These are phyloP conservation scores for Rhizopogon roseolus DNA, from an alignment of 768 basidiomycete species.

Conservation along the genomic window DNA sequence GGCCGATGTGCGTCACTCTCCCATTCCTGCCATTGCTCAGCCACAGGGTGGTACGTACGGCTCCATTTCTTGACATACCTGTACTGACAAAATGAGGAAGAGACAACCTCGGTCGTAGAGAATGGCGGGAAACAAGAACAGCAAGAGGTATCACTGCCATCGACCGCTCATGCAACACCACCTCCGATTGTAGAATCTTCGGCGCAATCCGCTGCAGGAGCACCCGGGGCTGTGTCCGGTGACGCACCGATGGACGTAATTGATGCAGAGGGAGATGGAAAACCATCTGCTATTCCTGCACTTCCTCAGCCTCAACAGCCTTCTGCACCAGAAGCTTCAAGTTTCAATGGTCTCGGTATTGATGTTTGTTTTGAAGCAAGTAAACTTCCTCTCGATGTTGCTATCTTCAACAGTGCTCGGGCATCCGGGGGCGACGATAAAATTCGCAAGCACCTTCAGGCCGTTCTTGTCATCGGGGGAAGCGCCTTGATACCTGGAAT, in stretches of 20 bases:
- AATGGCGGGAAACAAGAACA: slow-evolving; percentile 28
- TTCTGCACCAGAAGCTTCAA: slow-evolving; percentile 21
- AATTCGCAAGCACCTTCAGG: slow-evolving; percentile 83
- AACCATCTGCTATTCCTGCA: slow-evolving; percentile 22
- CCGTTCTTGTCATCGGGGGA: slow-evolving; percentile 85
- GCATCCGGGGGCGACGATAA: slow-evolving; percentile 86
- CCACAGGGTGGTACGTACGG: slow-evolving; percentile 21
- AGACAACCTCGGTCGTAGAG: slow-evolving; percentile 18
- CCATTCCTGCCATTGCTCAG: slow-evolving; percentile 17
- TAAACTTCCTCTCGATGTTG: slow-evolving; percentile 88
- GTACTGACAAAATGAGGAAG: slow-evolving; percentile 8
- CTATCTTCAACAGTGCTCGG: slow-evolving; percentile 88
- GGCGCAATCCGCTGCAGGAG: slow-evolving; percentile 10
- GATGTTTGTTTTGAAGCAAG: slow-evolving; percentile 83
- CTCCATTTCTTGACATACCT: background rate
- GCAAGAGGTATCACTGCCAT: slow-evolving; percentile 28
- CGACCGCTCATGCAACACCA: slow-evolving; percentile 27
- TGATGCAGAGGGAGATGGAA: slow-evolving; percentile 45
- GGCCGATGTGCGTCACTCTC: slow-evolving; percentile 19
- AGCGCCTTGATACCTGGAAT: slow-evolving; percentile 77
- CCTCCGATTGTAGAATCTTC: slow-evolving; percentile 14
- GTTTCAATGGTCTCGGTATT: slow-evolving; percentile 48
- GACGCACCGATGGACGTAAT: slow-evolving; percentile 39
- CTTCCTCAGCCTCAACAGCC: slow-evolving; percentile 18
- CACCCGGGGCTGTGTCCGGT: slow-evolving; percentile 12